Evolutionary conservation across 148 eudicot species (phyloP), one percentile per base, ranked within the genome.

Genomic region (Nepenthes mirabilis): DNA sequence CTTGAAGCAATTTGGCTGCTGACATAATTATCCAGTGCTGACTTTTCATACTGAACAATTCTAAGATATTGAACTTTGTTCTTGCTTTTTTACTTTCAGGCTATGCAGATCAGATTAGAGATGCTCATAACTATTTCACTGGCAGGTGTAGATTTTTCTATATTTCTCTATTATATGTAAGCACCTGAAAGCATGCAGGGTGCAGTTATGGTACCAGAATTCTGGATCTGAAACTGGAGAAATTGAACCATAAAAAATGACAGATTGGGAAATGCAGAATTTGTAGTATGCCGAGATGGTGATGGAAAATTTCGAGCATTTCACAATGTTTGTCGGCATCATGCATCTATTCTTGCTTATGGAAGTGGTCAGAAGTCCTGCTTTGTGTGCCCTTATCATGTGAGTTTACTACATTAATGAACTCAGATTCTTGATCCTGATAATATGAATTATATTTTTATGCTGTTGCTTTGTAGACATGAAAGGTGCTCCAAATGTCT

Each of bases 251-350:
- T 36, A 55, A 55, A 56, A 32, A 5, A 40, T 60, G 51, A 43
- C 90, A 93, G 98, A 76, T 79, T 93, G 79, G 98, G 96, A 63
- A 77, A 69, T 64, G 77, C 83, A 54, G 98, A 93, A 50, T 88
- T 82, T 70, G 87, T 93, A 50, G 84, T 88, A 37, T 93, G 91
- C 69, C 85, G 87, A 23, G 91, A 86, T 75, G 74, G 65, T 64
- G 66, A 70, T 35, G 95, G 91, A 8, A 59, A 69, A 57, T 57
- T 93, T 47, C 79, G 56, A 64, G 96, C 88, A 34, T 93, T 88
- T 79, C 98, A 93, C 75, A 93, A 93, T 67, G 98, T 86, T 47
- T 93, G 98, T 68, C 91, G 98, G 57, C 99, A 93, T 79, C 99
- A 86, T 76, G 99, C 95, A 34, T 88, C 98, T 52, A 66, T 84